These are phyloP conservation scores for Tulasnella sp. DNA, from an alignment of 768 basidiomycete genomes.

Conservation along the genomic window DNA sequence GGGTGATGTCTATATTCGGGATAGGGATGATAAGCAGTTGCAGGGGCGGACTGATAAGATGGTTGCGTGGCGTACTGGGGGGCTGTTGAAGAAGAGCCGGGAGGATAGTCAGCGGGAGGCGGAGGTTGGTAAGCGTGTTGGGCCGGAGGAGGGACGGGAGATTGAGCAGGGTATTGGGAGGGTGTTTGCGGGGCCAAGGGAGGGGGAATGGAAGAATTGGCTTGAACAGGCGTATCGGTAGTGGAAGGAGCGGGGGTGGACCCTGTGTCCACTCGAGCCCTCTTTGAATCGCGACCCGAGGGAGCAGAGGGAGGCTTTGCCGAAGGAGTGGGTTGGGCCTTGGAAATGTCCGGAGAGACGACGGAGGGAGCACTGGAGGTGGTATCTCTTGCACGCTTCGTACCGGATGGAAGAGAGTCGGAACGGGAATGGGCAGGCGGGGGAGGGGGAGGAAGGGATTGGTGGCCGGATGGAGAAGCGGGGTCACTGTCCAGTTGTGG, in stretches of 20 bases:
- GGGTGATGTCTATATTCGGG: slow-evolving; percentile 3
- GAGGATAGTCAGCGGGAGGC: slow-evolving; percentile 5
- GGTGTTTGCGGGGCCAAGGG: not conserved
- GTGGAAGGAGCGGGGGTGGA: slow-evolving; percentile 3
- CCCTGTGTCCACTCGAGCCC: slow-evolving; percentile 3
- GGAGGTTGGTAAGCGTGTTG: slow-evolving; percentile 8
- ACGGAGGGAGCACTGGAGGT: not conserved
- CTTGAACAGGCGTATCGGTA: slow-evolving; percentile 3
- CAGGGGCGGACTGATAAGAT: not conserved
- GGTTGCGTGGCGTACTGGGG: not conserved
- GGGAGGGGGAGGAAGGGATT: not conserved
- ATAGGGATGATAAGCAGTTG: not conserved
- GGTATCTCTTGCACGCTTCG: not conserved
- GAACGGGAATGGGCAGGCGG: not conserved
- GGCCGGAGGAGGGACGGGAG: slow-evolving; percentile 2
- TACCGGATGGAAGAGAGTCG: slow-evolving; percentile 9
- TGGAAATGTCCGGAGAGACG: not conserved
- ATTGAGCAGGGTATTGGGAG: slow-evolving; percentile 8
- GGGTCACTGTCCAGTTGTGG: not conserved
- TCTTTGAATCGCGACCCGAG: slow-evolving; percentile 11
- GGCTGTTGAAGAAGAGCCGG: not conserved
- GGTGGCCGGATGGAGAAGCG: not conserved
- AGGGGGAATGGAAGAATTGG: slow-evolving; percentile 9
- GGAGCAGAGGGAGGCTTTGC: not conserved
- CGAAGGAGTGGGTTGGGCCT: not conserved